A percentile compares a stretch with the other conserved stretches of the same genome.
Evolutionary conservation across 495 filamentous ascomycete species (phyloP).

Genomic region (Penicillium arizonense): DNA sequence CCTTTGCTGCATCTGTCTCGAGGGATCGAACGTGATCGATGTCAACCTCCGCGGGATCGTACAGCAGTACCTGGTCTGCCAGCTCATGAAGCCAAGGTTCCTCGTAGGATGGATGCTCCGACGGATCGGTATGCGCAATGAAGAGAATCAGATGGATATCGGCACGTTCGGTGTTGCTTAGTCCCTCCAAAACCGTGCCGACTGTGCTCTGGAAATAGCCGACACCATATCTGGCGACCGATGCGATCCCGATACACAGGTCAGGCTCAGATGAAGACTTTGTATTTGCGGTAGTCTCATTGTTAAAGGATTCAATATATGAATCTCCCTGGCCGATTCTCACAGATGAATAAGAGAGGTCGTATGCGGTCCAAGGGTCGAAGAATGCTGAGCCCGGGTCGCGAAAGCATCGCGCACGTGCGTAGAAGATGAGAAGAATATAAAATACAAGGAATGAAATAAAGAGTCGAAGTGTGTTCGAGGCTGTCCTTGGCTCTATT

Average conservation of each 20-base stretch:
- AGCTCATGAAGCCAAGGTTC: constrained; percentile 45
- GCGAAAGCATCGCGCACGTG: background rate
- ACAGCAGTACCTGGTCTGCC: constrained; percentile 46
- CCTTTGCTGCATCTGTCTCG: constrained; percentile 13
- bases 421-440: constrained; percentile 1
- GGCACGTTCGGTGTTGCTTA: constrained; percentile 41
- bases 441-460: constrained; percentile 4
- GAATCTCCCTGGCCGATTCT: constrained; percentile 6
- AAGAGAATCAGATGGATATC: constrained; percentile 46
- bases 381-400: constrained; percentile 20
- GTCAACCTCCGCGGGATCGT: constrained; percentile 29
- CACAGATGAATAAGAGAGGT: constrained; percentile 10
- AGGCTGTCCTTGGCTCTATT: no score
- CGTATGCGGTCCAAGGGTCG: constrained; percentile 8
- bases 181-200: constrained; percentile 45
- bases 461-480: background rate
- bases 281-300: background rate
- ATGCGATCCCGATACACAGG: constrained; percentile 20
- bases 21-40: constrained; percentile 14
- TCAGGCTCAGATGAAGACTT: constrained; percentile 4
- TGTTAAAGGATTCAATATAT: constrained; percentile 9
- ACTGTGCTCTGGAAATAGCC: constrained; percentile 44
- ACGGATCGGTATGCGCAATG: constrained; percentile 47
- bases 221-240: constrained; percentile 16
- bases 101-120: constrained; percentile 38